phyloP scores from a whole-genome alignment of 108 stramenopile genomes.

The Schizochytrium sp. region DNA sequence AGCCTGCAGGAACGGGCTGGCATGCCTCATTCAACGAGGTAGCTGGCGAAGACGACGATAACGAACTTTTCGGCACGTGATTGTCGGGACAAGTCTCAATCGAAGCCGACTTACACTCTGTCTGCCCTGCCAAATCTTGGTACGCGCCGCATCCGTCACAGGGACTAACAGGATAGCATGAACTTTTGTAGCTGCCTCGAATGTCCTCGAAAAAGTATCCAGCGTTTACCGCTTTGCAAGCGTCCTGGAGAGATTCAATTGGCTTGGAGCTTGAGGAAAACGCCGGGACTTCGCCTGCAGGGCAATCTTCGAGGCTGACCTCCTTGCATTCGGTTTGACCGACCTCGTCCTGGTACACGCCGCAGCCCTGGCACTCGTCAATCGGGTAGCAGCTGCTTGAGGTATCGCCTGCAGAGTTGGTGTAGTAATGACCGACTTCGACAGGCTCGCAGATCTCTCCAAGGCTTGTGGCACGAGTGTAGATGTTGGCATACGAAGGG shows the following conservation, averaged over 20 bases:
- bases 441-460: neutral
- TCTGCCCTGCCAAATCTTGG: neutral
- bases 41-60: neutral
- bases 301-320: neutral
- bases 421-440: neutral
- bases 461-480: neutral
- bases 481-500: neutral
- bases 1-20: neutral
- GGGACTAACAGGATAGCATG: neutral
- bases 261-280: neutral
- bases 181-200: neutral
- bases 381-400: neutral
- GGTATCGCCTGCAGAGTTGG: neutral
- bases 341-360: neutral
- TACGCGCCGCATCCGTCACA: neutral
- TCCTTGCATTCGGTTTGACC: neutral
- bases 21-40: neutral
- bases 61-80: neutral
- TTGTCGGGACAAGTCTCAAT: neutral
- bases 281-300: neutral
- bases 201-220: neutral
- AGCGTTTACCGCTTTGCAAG: neutral
- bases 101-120: neutral
- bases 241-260: neutral
- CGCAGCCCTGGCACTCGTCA: neutral